Evolutionary conservation across 2,329 filamentous ascomycete species (phyloP).

Genomic region (Helicocarpus griseus): DNA sequence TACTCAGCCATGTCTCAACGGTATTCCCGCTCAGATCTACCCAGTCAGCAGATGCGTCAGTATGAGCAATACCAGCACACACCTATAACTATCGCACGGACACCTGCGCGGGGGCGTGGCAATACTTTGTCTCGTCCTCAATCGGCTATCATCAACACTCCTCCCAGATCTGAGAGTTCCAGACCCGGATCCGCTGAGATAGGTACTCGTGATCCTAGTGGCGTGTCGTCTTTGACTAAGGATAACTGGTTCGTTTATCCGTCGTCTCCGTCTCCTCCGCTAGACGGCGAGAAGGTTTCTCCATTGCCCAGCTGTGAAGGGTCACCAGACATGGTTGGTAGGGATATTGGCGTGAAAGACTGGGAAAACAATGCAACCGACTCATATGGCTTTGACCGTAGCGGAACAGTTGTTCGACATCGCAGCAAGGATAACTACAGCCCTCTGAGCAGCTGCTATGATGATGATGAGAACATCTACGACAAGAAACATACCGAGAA

Average conservation of each 20-base stretch:
- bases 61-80: slow-evolving; percentile 19
- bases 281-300: not conserved
- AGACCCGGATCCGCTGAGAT: slow-evolving; percentile 13
- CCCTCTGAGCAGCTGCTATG: slow-evolving; percentile 24
- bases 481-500: slow-evolving; percentile 10
- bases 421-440: slow-evolving; percentile 27
- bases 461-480: slow-evolving; percentile 21
- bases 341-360: slow-evolving; percentile 13
- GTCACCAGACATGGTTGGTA: slow-evolving; percentile 11
- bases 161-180: slow-evolving; percentile 21
- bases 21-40: slow-evolving; percentile 22
- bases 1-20: slow-evolving; percentile 35
- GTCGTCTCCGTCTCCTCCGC: slow-evolving; percentile 23
- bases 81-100: slow-evolving; percentile 20
- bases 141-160: slow-evolving; percentile 21
- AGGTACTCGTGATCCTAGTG: slow-evolving; percentile 26
- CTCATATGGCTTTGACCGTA: slow-evolving; percentile 9
- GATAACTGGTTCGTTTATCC: slow-evolving; percentile 35
- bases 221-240: slow-evolving; percentile 22
- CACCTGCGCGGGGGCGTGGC: slow-evolving; percentile 19
- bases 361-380: slow-evolving; percentile 2
- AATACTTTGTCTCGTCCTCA: slow-evolving; percentile 23
- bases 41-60: slow-evolving; percentile 23
- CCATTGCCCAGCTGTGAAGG: not conserved
- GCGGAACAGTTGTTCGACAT: slow-evolving; percentile 23